Conservation (phyloP, 2,329 filamentous ascomycete species). For the Purpureocillium takamizusanense region DNA sequence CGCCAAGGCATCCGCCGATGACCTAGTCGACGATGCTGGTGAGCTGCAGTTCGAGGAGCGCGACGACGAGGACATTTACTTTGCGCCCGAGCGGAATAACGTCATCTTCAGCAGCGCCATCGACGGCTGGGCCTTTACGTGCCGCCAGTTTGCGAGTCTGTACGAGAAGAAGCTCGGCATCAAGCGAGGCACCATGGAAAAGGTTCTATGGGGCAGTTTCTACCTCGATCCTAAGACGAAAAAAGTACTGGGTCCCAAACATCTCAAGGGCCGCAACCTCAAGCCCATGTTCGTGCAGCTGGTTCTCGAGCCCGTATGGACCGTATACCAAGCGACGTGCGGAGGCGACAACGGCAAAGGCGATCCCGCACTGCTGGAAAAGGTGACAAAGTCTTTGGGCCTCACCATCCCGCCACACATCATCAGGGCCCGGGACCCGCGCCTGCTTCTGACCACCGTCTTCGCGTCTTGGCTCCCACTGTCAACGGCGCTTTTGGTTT, state of each 20-base stretch:
- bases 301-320: slow-evolving; percentile 93
- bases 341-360: slow-evolving; percentile 76
- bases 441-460: slow-evolving; percentile 73
- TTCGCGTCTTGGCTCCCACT: slow-evolving; percentile 88
- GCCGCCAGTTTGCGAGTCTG: slow-evolving; percentile 82
- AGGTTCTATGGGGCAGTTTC: slow-evolving; percentile 93
- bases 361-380: slow-evolving; percentile 75
- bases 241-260: slow-evolving; percentile 80
- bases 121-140: slow-evolving; percentile 98
- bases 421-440: slow-evolving; percentile 72
- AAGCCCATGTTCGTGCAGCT: slow-evolving; percentile 98
- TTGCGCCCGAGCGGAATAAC: slow-evolving; percentile 96
- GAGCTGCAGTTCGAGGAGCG: slow-evolving; percentile 74
- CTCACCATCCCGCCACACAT: slow-evolving; percentile 81
- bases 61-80: slow-evolving; percentile 96
- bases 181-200: slow-evolving; percentile 79
- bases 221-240: slow-evolving; percentile 97
- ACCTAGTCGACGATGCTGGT: slow-evolving; percentile 43
- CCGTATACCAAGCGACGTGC: slow-evolving; percentile 83
- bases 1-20: slow-evolving; percentile 44
- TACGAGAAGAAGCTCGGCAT: slow-evolving; percentile 98
- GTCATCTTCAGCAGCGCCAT: slow-evolving; percentile 97
- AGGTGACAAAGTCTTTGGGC: slow-evolving; percentile 86
- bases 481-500: slow-evolving; percentile 86
- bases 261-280: slow-evolving; percentile 81